Base-by-base conservation (phyloP, 352 stramenopile genomes). In the Phytophthora sp. region DNA sequence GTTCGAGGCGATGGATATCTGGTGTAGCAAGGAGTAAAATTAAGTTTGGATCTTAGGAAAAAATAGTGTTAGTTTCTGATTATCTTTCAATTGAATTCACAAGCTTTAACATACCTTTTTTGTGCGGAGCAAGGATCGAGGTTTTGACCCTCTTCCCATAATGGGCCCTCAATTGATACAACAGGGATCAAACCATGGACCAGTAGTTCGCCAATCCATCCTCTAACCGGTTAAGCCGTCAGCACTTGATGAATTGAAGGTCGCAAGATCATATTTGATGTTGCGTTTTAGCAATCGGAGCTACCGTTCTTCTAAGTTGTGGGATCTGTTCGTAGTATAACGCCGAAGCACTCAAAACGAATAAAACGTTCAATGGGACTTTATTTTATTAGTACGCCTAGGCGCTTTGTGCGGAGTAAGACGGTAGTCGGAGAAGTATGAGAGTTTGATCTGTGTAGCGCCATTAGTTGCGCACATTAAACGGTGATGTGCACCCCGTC, bases 81-180 rank as follows among this genome's bases (percentile, higher is more conserved):
- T 16, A 33, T 56, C 33, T 23, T 31, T 35, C 8, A 39, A 41
- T 39, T 8, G n/a, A 57, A 36, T 57, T 57, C 33, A 57, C 33
- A 57, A 46, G 23, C 16, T 15, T 46, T 57, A 16, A 27, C 50
- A 57, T 47, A 57, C 21, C 31, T 57, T 57, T 57, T 57, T 36
- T 46, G 47, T 55, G 47, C 47, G 29, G n/a, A 39, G 47, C 41
- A 44, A 42, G 39, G 42, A 55, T n/a, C 47, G 47, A 31, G 33
- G n/a, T 39, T 39, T 39, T 39, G 33, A 39, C 33, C 33, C 7
- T 39, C 33, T 39, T 39, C 33, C 33, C 33, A 39, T 39, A 39
- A n/a, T 39, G 33, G 33, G n/a, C n/a, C n/a, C n/a, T n/a, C n/a
- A n/a, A n/a, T n/a, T n/a, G n/a, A n/a, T n/a, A n/a, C n/a, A n/a